These are phyloP conservation scores for Colletotrichum coccodes DNA, from an alignment of 2,329 filamentous ascomycete genomes.

Conservation along the genomic window DNA sequence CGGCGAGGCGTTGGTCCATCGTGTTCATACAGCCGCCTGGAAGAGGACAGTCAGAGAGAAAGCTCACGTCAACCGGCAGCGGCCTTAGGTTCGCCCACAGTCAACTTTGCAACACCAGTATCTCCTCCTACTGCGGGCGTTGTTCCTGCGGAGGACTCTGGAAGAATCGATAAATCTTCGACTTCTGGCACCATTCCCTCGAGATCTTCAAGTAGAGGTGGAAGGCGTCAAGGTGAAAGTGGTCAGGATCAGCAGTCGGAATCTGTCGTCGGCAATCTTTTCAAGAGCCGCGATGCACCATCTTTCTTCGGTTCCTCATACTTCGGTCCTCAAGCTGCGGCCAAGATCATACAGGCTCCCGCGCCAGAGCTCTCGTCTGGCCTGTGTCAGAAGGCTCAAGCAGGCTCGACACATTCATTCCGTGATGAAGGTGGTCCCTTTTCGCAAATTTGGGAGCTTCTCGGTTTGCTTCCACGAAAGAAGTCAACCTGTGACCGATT, in stretches of 20 bases:
- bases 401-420: slow-evolving; percentile 27
- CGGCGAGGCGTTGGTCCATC: slow-evolving; percentile 14
- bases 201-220: slow-evolving; percentile 4
- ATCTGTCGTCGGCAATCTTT: slow-evolving; percentile 40
- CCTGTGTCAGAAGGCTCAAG: slow-evolving; percentile 34
- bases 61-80: background rate
- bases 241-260: slow-evolving; percentile 18
- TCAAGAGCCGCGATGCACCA: slow-evolving; percentile 42
- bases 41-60: background rate
- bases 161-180: background rate
- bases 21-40: slow-evolving; percentile 19
- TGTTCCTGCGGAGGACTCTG: background rate
- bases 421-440: slow-evolving; percentile 35
- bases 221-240: slow-evolving; percentile 8
- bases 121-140: background rate
- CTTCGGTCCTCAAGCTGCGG: slow-evolving; percentile 45
- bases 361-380: slow-evolving; percentile 37
- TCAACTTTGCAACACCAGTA: slow-evolving; percentile 7
- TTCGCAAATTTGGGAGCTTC: slow-evolving; percentile 52
- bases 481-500: slow-evolving; percentile 48
- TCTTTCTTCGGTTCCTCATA: slow-evolving; percentile 44
- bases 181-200: slow-evolving; percentile 6
- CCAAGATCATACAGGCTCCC: slow-evolving; percentile 42
- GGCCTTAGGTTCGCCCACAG: background rate
- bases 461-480: slow-evolving; percentile 49